A percentile compares a stretch with the other conserved stretches of the same genome.
Conservation (phyloP, 441 rosid species). For the Populus trichocarpa region DNA sequence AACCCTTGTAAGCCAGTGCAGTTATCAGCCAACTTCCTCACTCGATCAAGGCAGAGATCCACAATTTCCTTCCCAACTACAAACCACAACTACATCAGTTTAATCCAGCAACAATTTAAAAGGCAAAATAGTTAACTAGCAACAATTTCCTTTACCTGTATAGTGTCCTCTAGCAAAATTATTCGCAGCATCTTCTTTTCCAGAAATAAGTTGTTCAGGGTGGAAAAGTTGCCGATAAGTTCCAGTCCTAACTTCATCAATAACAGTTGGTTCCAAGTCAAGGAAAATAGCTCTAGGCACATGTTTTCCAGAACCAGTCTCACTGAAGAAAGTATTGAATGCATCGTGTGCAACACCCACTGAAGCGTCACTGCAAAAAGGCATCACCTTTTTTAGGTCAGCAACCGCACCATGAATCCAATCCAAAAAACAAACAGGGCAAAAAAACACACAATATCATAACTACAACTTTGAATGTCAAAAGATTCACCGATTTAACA, state of each 20-base stretch:
- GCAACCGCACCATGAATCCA: neutral
- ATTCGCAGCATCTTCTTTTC: conserved; percentile 94
- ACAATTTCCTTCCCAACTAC: conserved; percentile 90
- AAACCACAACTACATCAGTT: conserved; percentile 20
- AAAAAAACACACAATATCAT: neutral
- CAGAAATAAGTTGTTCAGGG: conserved; percentile 66
- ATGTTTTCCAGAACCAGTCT: conserved; percentile 87
- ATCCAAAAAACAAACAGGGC: neutral
- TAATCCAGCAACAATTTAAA: neutral
- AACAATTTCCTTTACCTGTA: conserved; percentile 41
- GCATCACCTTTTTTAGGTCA: neutral
- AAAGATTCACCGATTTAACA: neutral
- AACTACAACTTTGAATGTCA: neutral
- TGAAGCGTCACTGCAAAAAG: conserved; percentile 55
- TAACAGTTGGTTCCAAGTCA: conserved; percentile 89
- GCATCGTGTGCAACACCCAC: conserved; percentile 72
- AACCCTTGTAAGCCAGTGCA: conserved; percentile 94
- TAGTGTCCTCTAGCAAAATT: conserved; percentile 92
- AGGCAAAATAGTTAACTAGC: neutral
- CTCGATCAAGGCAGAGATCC: conserved; percentile 87
- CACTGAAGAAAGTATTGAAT: conserved; percentile 93
- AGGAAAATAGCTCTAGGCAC: conserved; percentile 90
- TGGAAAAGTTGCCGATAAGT: too few relatives aligned
- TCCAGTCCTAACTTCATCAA: conserved; percentile 65
- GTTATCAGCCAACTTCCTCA: conserved; percentile 79